Evolutionary conservation across 192 early-diverging fungal genomes (phyloP).

Genomic region (Backusella luteola): DNA sequence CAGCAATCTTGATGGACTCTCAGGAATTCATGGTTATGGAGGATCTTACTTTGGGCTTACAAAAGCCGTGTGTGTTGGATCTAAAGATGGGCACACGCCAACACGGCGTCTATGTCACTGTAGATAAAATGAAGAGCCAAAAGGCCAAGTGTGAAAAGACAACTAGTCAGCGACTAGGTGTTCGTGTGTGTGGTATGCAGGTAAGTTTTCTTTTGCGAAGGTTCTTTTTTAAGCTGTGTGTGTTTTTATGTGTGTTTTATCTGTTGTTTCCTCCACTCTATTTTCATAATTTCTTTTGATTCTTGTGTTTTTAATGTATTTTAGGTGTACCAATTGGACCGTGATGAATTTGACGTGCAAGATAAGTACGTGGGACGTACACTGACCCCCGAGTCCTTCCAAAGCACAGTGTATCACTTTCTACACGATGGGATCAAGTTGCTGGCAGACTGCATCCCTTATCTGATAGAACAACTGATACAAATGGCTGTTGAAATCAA

Average conservation of each 20-base stretch:
- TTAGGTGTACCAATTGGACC: neutral
- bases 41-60: constrained; percentile 86
- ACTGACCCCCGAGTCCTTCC: constrained; percentile 77
- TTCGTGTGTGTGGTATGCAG: constrained; percentile 97
- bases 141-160: constrained; percentile 88
- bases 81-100: constrained; percentile 99
- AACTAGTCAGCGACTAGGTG: constrained; percentile 88
- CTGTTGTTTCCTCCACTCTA: neutral
- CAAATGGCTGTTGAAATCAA: constrained; percentile 70
- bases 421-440: constrained; percentile 83
- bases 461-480: constrained; percentile 69
- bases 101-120: constrained; percentile 85
- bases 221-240: neutral
- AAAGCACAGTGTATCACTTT: constrained; percentile 74
- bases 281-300: neutral
- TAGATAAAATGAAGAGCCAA: constrained; percentile 82
- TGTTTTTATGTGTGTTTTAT: neutral
- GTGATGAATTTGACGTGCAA: constrained; percentile 26
- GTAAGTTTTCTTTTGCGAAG: constrained; percentile 36
- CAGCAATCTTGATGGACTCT: neutral
- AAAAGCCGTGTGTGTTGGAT: constrained; percentile 91
- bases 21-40: constrained; percentile 89
- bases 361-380: constrained; percentile 94
- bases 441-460: constrained; percentile 75
- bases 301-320: neutral